Evolutionary conservation across 2,329 filamentous ascomycete genomes (phyloP).

Genomic region (Diaporthe sp.): DNA sequence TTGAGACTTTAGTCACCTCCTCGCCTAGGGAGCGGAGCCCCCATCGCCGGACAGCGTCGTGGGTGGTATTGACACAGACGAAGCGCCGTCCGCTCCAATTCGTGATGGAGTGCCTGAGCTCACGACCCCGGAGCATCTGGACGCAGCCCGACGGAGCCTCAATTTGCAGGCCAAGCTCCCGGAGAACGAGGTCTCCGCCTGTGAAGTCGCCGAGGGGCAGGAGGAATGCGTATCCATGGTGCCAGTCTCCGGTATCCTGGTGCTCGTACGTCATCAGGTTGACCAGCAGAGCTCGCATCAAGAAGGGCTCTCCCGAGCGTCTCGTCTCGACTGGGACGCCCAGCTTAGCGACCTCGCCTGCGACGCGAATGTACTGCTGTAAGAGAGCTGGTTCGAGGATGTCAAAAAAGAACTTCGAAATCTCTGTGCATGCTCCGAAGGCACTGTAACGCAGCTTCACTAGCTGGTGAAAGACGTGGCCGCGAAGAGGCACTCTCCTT

Average conservation of each 20-base stretch:
- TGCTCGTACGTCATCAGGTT: constrained; percentile 22
- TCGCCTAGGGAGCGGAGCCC: not conserved
- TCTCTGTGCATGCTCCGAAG: not conserved
- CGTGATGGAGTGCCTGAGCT: not conserved
- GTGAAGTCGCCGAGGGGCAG: not conserved
- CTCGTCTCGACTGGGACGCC: not conserved
- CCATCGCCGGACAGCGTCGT: constrained; percentile 18
- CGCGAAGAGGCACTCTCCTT: not conserved
- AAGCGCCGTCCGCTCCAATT: constrained; percentile 6
- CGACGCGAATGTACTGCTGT: not conserved
- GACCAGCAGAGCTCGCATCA: not conserved
- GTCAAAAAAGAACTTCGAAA: not conserved
- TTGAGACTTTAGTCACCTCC: not conserved
- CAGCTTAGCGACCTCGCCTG: not conserved
- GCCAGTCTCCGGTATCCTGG: constrained; percentile 11
- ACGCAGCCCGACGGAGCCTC: not conserved
- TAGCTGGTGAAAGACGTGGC: not conserved
- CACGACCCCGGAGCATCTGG: constrained; percentile 5
- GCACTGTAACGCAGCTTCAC: not conserved
- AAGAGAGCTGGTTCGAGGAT: not conserved
- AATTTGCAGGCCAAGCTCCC: constrained; percentile 14
- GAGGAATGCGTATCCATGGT: not conserved
- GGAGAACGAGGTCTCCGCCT: constrained; percentile 3
- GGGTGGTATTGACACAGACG: constrained; percentile 12
- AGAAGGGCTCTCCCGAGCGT: not conserved